Evolutionary conservation across 73 alveolate genomes (phyloP).

Genomic region (Paramecium biaurelia): DNA sequence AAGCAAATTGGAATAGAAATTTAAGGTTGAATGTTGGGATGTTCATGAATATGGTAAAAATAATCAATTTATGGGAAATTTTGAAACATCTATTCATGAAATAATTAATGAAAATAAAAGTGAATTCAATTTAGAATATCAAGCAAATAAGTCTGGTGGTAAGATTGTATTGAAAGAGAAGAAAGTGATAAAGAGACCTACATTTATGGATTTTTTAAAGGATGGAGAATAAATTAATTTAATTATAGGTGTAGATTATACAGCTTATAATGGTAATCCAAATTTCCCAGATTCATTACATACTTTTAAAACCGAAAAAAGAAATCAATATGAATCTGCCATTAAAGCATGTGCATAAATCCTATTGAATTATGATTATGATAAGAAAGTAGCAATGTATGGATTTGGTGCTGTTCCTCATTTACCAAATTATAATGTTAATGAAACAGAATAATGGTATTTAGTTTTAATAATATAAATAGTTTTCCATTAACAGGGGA

Average conservation of each 20-base stretch:
- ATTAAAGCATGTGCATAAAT: conserved; percentile 76
- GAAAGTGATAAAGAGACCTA: conserved; percentile 69
- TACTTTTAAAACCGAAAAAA: conserved; percentile 21
- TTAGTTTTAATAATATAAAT: background rate
- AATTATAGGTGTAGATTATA: conserved; percentile 88
- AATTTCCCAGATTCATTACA: conserved; percentile 72
- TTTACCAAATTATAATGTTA: conserved; percentile 55
- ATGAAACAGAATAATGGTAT: conserved; percentile 76
- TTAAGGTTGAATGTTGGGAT: conserved; percentile 77
- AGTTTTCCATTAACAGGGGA: conserved; percentile 82
- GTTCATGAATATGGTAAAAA: conserved; percentile 60
- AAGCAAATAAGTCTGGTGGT: conserved; percentile 29
- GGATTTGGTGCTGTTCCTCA: conserved; percentile 96
- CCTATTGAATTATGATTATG: conserved; percentile 79
- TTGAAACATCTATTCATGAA: conserved; percentile 66
- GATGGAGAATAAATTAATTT: conserved; percentile 70
- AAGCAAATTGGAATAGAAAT: conserved; percentile 59
- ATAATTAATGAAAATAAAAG: conserved; percentile 47
- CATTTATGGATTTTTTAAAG: conserved; percentile 81
- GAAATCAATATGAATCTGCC: conserved; percentile 88
- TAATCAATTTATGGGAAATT: conserved; percentile 72
- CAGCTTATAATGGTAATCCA: conserved; percentile 87
- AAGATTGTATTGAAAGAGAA: conserved; percentile 21
- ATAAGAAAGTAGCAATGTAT: conserved; percentile 83
- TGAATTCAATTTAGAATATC: conserved; percentile 22